Evolutionary conservation across 2,329 filamentous ascomycete genomes (phyloP), one percentile per base, ranked within the genome.

Genomic region (Xylariaceae sp.): DNA sequence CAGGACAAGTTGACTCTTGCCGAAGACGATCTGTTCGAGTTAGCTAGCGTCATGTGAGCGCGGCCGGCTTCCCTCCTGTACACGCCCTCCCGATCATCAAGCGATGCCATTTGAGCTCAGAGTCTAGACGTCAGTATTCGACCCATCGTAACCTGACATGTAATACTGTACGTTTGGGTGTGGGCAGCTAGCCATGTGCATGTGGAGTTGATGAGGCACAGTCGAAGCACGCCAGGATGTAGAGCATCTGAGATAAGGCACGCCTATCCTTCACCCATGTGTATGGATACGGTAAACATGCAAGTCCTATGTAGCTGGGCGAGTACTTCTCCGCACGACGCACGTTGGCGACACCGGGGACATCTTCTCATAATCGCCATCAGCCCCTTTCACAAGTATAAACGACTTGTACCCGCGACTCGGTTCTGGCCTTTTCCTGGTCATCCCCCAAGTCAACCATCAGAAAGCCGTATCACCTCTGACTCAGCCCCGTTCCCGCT

Each of bases 381-480:
- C 41, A 23, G 10, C 39, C 39, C 37, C 34, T 18, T 49, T 53
- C 55, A 51, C 47, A 60, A 55, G 58, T 62, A 64, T 60, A 62
- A 62, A 58, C 11, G 45, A 9, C 34, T 37, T 6, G 30, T 37
- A 13, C 34, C 37, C 8, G 30, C 23, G 48, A 53, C 58, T 55
- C 39, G 50, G 37, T 57, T n/a, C 41, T 58, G 23, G 56, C 15
- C 7, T 30, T 51, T 13, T 54, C 59, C 56, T 17, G n/a, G 41
- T 55, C 55, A 47, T 35, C 50, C 56, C 44, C 45, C 18, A 13
- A 52, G 37, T 37, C 55, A 34, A 8, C 11, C 15, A 50, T 7
- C 37, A n/a, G 7, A n/a, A 50, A 34, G 6, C 1, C 55, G n/a
- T 57, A 23, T 56, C 41, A 56, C 45, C 51, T 51, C 50, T 56